Base-by-base conservation (phyloP, 2,329 filamentous ascomycete species). In the Colletotrichum chrysophilum region DNA sequence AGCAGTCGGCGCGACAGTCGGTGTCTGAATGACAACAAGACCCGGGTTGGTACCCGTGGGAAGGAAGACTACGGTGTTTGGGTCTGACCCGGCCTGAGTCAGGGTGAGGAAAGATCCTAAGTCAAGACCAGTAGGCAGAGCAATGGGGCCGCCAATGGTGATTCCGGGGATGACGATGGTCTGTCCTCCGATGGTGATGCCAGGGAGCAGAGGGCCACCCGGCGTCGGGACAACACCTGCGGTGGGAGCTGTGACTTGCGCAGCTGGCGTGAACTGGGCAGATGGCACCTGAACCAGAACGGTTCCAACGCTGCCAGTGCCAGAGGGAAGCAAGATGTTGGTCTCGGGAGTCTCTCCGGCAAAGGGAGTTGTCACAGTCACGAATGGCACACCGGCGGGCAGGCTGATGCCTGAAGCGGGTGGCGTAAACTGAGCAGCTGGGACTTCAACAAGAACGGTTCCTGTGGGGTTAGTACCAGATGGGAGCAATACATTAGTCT, bases 21-120 rank as follows among this genome's bases (percentile, higher is more conserved):
- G 74, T 62, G 71, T 70, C 71, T 76, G 74, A 55, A 76, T 32
- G 18, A 76, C 26, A 16, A 76, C 66, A 10, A 75, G 34, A 14
- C 74, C 74, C 3, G 74, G 64, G 60, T 74, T 66, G 38, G 71
- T 71, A 6, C 74, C 74, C 7, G 74, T 55, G 9, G 74, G 74
- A 16, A 43, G 38, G 26, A 66, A 68, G 8, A 66, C 62, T 12
- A 55, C 52, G 10, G 71, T 76, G 26, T 62, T 34, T 21, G 66
- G 10, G 52, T 71, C 66, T 4, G 71, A 30, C 14, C 71, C 74
- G 14, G n/a, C 30, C 14, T 71, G 71, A 7, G 48, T 71, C 52
- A 74, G 13, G 2, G 74, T 76, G 43, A 76, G 32, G 18, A 62
- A 48, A 5, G 21, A 60, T n/a, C 62, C 62, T 18, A 58, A 24